Base-by-base conservation (phyloP, 371 early-diverging fungal species). In the Mucor racemosus region DNA sequence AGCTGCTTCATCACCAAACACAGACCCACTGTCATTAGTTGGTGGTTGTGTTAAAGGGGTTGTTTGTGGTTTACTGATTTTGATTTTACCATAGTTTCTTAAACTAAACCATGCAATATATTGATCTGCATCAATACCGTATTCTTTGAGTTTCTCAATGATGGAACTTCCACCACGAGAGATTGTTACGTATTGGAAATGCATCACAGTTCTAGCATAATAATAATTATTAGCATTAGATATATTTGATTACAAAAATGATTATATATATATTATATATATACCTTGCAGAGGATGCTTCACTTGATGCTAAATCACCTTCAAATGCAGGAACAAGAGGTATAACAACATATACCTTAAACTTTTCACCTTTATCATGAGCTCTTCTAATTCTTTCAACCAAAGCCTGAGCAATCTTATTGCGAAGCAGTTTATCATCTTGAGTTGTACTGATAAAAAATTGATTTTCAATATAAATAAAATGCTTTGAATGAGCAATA, bases 301-400 rank as follows among this genome's bases (percentile, higher is more conserved):
- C 90, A 9, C 84, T 85, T 0, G 91, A 86, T 38, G 85, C 84
- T 57, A 97, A 76, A 65, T 93, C 95, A 50, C 90, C 92, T 66
- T 93, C 92, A 72, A 97, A 97, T 13, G 94, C 96, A 4, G 98
- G 98, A 70, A 95, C 85, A 53, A 96, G 79, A 1, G 98, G 98
- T 76, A 97, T 92, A 4, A 96, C 67, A 39, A 98, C 88, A 69
- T 91, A 91, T 7, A 94, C 92, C 26, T 89, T 85, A 85, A 94
- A 96, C 60, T 87, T 88, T 48, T 88, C 84, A 1, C 75, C 69
- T 3, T 84, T 78, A 38, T 79, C 62, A 65, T 94, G 87, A 0
- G 98, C 98, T 26, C 83, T 76, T 40, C 81, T 79, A 60, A 97
- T 94, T 34, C 97, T 86, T 39, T 94, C 84, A 8, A 93, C 88